Evolutionary conservation across 2,329 filamentous ascomycete genomes (phyloP), one percentile per base, ranked within the genome.

Genomic region (Colletotrichum nymphaeae): DNA sequence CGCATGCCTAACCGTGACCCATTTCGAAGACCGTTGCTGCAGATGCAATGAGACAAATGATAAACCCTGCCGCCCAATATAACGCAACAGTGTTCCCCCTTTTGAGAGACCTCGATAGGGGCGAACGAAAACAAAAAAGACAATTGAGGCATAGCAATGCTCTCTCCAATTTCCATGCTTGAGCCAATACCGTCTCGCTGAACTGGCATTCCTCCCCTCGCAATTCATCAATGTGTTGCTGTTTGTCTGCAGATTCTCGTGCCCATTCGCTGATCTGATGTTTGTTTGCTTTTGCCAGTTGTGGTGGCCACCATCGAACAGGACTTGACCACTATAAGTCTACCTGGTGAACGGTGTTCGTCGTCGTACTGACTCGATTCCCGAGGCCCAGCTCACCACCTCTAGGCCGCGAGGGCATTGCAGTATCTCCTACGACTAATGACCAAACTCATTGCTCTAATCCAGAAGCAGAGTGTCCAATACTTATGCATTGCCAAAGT

Each of bases 31-130:
- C 70, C 71, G 67, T 73, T 73, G 67, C 60, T 58, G 71, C 71
- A 73, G 67, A 73, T 73, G 71, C 71, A 70, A 66, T 73, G 60
- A 73, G 67, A 70, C 62, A 73, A 65, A 73, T 42, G 66, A 70
- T 49, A 65, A 55, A 73, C 71, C 69, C 60, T 72, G 56, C 67
- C 67, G 35, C 67, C 71, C 71, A 24, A 58, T 58, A 42, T 66
- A 70, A 73, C 56, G 28, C 60, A 70, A 66, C 28, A 65, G 67
- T 62, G 19, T 49, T 49, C 19, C 19, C 55, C 46, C 26, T 49
- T 22, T 52, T 16, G 37, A 42, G 56, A 35, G 52, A 42, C 49
- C 71, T 62, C 59, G 53, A 57, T 66, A 59, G 60, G 28, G 55
- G 19, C 19, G 8, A 19, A n/a, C 42, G 37, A 19, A 37, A 46